Conservation (phyloP, 2,329 filamentous ascomycete genomes). For the Talaromyces sp. region DNA sequence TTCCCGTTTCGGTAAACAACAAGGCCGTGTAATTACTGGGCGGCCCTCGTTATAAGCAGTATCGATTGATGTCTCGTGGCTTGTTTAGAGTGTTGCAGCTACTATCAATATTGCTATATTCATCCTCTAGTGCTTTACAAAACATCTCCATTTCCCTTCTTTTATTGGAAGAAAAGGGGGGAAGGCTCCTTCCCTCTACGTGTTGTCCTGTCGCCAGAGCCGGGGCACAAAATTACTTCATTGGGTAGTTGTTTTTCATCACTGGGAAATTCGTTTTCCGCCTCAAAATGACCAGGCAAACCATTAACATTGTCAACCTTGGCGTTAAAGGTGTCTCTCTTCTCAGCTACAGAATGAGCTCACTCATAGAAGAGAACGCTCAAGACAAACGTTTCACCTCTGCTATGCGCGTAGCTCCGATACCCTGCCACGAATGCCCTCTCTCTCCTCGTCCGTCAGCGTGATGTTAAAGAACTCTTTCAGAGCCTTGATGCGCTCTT, state of each 20-base stretch:
- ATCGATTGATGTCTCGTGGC: no score
- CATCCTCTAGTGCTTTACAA: not conserved
- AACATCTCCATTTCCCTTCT: not conserved
- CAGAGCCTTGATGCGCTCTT: conserved; percentile 38
- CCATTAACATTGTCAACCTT: no score
- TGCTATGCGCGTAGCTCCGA: not conserved
- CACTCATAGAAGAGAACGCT: not conserved
- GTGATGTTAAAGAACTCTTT: conserved; percentile 40
- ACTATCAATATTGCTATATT: not conserved
- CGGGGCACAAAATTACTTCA: not conserved
- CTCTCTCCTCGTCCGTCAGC: conserved; percentile 18
- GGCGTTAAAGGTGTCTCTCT: not conserved
- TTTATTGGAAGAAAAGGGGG: not conserved
- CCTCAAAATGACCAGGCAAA: not conserved
- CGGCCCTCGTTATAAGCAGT: no score
- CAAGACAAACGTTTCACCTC: not conserved
- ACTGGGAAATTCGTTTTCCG: not conserved
- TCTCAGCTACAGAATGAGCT: not conserved
- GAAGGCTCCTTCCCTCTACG: not conserved
- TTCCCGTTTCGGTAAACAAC: no score
- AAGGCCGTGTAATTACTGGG: no score
- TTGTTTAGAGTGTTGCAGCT: not conserved
- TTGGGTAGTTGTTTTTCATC: not conserved
- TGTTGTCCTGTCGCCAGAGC: not conserved
- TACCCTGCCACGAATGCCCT: not conserved